Base-by-base conservation (phyloP, 1,284 basidiomycete species). In the Stygiomarasmius scandens region DNA sequence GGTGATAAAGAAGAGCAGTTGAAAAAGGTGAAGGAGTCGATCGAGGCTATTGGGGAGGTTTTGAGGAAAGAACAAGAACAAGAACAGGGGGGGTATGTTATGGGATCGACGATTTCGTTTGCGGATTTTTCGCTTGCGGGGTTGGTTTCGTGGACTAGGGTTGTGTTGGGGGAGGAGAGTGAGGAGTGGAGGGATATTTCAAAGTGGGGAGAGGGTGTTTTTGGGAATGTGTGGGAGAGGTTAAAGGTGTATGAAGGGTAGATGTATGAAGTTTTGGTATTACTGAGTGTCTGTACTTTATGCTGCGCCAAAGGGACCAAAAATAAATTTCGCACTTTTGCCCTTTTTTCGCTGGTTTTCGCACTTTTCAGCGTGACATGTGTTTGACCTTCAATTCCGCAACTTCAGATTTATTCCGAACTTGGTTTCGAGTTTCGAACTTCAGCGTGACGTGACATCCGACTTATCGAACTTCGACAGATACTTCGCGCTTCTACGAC, bases 111-210 rank as follows among this genome's bases (percentile, higher is more conserved):
- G 65, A 44, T 32, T 5, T 32, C 71, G 10, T 76, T 68, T 52
- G 74, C 69, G 2, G 76, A 77, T 54, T 57, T 66, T 29, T 20
- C 68, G 11, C 63, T 74, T 5, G 71, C 60, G 2, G 67, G 54
- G 2, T 72, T 60, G 64, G 41, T 77, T 36, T 50, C 25, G 10
- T 67, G 66, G 66, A 58, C 71, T 38, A 69, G 69, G 52, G 12
- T 58, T 16, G 61, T 64, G 10, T 43, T 58, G 27, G 64, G 55
- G 1, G 52, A 50, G 2, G 53, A 60, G 16, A 65, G 65, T 11
- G 54, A 54, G 23, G 62, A 64, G 53, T 75, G 71, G 74, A 59
- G 63, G 24, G 61, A 67, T 5, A 46, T 73, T 0, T 62, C 56
- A 38, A 61, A 56, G 12, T 75, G 71, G 73, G 64, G 77, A 47